These are phyloP conservation scores for Eucalyptus pauciflora DNA, from an alignment of 345 rosid genomes.

Conservation along the genomic window DNA sequence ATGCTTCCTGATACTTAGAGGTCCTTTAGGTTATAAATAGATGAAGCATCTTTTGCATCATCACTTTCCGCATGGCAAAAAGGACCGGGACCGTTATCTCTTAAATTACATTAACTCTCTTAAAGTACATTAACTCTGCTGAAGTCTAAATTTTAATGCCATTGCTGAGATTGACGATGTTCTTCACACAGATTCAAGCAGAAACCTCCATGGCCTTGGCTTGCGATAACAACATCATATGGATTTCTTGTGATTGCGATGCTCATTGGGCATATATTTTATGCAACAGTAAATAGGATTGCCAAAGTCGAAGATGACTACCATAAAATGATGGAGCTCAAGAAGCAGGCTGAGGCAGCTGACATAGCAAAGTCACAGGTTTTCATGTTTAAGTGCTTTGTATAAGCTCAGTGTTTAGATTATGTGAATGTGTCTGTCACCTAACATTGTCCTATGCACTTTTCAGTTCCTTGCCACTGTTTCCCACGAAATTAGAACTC, in stretches of 20 bases:
- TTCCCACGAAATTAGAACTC: slow-evolving; percentile 97
- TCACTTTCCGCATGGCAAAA: background rate
- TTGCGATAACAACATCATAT: slow-evolving; percentile 41
- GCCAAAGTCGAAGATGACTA: slow-evolving; percentile 86
- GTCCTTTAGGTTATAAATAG: background rate
- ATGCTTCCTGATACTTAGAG: background rate
- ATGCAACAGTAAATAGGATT: slow-evolving; percentile 81
- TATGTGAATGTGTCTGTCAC: background rate
- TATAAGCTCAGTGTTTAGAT: background rate
- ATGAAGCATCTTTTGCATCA: background rate
- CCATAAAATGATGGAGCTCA: slow-evolving; percentile 69
- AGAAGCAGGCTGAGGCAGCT: slow-evolving; percentile 79
- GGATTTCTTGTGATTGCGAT: slow-evolving; percentile 73
- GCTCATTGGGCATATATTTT: slow-evolving; percentile 63
- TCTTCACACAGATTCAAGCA: slow-evolving; percentile 59
- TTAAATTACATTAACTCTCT: background rate
- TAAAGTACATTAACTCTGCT: background rate
- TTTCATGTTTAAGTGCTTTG: background rate
- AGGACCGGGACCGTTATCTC: background rate
- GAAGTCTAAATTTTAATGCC: background rate
- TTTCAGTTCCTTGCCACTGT: slow-evolving; percentile 94
- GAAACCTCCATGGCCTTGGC: slow-evolving; percentile 77
- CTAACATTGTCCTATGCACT: background rate
- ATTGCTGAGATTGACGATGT: background rate
- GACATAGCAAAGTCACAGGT: slow-evolving; percentile 98